These are phyloP conservation scores for Botryotinia calthae DNA, from an alignment of 2,329 filamentous ascomycete genomes.

Conservation along the genomic window DNA sequence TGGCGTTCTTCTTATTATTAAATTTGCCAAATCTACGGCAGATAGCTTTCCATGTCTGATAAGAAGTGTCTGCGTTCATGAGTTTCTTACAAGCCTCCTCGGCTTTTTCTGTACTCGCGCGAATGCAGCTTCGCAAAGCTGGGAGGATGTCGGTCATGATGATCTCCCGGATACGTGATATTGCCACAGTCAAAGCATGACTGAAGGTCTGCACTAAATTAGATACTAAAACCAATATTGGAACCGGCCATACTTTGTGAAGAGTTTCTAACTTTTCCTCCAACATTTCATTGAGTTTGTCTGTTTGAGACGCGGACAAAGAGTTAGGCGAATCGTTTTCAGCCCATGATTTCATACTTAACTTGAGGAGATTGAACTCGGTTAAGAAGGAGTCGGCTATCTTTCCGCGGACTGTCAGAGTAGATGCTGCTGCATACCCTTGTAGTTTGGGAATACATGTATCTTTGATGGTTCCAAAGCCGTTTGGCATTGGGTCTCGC, in stretches of 20 bases:
- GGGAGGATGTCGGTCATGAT: background rate
- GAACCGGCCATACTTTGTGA: background rate
- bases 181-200: background rate
- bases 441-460: background rate
- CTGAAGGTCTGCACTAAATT: background rate
- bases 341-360: background rate
- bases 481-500: background rate
- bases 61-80: background rate
- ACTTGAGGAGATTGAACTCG: background rate
- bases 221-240: background rate
- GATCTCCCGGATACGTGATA: background rate
- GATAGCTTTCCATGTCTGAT: background rate
- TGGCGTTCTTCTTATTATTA: background rate
- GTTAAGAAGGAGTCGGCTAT: background rate
- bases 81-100: background rate
- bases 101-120: background rate
- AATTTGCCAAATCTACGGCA: background rate
- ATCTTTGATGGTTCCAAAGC: background rate
- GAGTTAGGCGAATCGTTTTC: background rate
- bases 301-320: background rate
- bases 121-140: background rate
- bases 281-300: background rate
- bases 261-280: background rate
- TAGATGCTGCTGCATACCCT: background rate
- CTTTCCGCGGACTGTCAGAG: background rate